A percentile compares a stretch with the other conserved stretches of the same genome.
Evolutionary conservation across 768 basidiomycete species (phyloP).

Genomic region (Ramaria sp.): DNA sequence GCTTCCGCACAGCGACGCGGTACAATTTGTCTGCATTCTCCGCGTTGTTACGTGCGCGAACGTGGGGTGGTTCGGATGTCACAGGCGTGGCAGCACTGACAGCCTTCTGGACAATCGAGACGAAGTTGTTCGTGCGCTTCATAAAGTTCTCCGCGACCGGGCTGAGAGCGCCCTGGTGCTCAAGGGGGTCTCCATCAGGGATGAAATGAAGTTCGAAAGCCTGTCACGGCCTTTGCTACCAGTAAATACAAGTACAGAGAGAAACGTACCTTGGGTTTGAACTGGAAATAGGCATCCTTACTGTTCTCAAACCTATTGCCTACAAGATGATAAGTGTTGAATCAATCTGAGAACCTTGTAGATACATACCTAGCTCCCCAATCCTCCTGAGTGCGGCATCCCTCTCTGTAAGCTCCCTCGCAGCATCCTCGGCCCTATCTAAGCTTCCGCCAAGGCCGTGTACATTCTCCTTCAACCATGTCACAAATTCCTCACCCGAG

Average conservation of each 20-base stretch:
- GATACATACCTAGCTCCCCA: constrained; percentile 37
- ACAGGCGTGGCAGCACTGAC: constrained; percentile 33
- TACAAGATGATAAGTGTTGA: constrained; percentile 19
- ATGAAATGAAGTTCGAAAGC: constrained; percentile 45
- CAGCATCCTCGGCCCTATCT: constrained; percentile 71
- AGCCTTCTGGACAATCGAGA: constrained; percentile 64
- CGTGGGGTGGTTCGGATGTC: constrained; percentile 50
- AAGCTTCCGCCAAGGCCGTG: constrained; percentile 67
- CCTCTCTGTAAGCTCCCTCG: constrained; percentile 48
- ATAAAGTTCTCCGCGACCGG: constrained; percentile 45
- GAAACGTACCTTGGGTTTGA: constrained; percentile 57
- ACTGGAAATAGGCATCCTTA: constrained; percentile 77
- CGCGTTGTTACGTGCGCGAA: constrained; percentile 67
- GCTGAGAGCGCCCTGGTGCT: constrained; percentile 22
- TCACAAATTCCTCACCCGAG: constrained; percentile 79
- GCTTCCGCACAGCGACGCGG: constrained; percentile 65
- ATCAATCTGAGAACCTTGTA: neutral
- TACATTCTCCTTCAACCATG: constrained; percentile 73
- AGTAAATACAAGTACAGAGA: neutral
- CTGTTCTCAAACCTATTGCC: constrained; percentile 73
- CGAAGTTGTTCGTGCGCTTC: constrained; percentile 59
- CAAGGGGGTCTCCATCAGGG: constrained; percentile 19
- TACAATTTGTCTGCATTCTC: constrained; percentile 73
- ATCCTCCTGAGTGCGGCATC: constrained; percentile 57
- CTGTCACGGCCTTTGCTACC: constrained; percentile 19